These are phyloP conservation scores for Arctium minus DNA, from an alignment of 129 eudicot genomes.

Conservation along the genomic window DNA sequence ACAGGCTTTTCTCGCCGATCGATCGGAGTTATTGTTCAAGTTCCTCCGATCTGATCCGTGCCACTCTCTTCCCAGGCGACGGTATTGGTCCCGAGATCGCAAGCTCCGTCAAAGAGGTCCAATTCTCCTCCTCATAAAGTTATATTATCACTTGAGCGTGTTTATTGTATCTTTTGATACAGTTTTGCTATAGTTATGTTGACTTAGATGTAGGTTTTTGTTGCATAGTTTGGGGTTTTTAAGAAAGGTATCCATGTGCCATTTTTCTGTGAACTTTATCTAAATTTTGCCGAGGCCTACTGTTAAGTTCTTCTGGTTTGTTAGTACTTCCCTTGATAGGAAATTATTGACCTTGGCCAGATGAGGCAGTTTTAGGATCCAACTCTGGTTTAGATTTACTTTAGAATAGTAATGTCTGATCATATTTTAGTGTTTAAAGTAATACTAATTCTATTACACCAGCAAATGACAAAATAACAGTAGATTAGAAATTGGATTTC, in stretches of 20 bases:
- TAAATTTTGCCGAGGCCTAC: no score
- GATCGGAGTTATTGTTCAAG: constrained; percentile 36
- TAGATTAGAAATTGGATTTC: neutral
- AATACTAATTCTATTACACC: neutral
- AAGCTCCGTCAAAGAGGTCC: constrained; percentile 66
- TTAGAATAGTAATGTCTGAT: no score
- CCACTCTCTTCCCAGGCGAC: constrained; percentile 87
- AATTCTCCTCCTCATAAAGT: neutral
- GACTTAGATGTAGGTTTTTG: neutral
- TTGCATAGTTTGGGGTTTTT: neutral
- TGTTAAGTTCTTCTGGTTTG: no score
- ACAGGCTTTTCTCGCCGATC: neutral
- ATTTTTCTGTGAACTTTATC: neutral
- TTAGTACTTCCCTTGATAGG: no score
- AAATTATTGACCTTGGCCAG: no score
- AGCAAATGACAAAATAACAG: neutral
- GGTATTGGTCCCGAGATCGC: constrained; percentile 97
- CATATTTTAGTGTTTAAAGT: no score
- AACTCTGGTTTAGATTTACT: no score
- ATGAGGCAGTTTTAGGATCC: no score
- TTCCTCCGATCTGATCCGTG: constrained; percentile 52
- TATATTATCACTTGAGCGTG: neutral
- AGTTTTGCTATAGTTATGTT: neutral
- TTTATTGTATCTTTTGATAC: neutral
- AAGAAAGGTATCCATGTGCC: neutral